A percentile compares a stretch with the other conserved stretches of the same genome.
Evolutionary conservation across 2,329 filamentous ascomycete species (phyloP).

Genomic region (Ilyonectria robusta): DNA sequence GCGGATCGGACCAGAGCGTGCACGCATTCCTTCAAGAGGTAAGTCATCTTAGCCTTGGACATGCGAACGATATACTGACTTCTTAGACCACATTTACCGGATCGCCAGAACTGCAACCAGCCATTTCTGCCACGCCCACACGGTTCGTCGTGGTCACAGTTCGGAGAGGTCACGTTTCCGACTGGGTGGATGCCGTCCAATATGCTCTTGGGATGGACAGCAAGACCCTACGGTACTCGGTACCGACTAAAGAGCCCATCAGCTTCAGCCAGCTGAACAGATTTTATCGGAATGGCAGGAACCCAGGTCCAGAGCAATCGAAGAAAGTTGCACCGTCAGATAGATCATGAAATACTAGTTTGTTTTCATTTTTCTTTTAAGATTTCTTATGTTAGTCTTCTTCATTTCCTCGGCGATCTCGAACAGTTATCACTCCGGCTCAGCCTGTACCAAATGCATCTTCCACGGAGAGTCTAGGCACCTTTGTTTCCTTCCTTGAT

Average conservation of each 20-base stretch:
- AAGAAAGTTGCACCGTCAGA: neutral
- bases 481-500: no score
- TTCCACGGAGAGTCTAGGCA: no score
- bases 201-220: constrained; percentile 23
- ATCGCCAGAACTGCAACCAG: constrained; percentile 22
- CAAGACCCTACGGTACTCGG: constrained; percentile 17
- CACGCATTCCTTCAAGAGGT: constrained; percentile 31
- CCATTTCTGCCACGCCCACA: constrained; percentile 17
- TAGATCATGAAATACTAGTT: neutral
- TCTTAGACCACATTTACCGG: constrained; percentile 23
- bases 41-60: neutral
- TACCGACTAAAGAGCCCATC: constrained; percentile 9
- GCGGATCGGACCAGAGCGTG: constrained; percentile 20
- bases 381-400: no score
- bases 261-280: constrained; percentile 12
- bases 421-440: no score
- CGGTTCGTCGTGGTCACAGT: constrained; percentile 27
- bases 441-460: no score
- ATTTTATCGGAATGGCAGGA: constrained; percentile 12
- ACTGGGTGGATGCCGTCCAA: constrained; percentile 29
- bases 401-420: no score
- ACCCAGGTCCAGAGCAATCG: neutral
- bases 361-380: neutral
- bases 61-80: neutral
- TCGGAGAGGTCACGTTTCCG: constrained; percentile 21